These are phyloP conservation scores for Candida oleophila DNA, from an alignment of 805 yeast species.

Conservation along the genomic window DNA sequence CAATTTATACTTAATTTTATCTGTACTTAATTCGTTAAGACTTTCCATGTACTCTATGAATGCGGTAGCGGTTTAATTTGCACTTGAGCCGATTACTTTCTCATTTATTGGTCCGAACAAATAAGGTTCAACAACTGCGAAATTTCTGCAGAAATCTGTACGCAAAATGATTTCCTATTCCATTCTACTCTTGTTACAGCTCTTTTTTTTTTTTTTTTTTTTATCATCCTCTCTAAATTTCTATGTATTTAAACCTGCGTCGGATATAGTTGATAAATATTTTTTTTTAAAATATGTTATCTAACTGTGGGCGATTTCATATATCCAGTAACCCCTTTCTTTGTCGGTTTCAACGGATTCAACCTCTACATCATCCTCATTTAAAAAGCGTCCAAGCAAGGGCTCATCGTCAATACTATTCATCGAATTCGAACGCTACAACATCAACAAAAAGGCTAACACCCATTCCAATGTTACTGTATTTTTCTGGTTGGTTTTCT, in stretches of 20 bases:
- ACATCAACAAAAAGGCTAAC: background rate
- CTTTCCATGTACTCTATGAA: no score
- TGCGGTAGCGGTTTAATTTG: no score
- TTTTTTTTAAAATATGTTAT: background rate
- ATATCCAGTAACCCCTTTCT: background rate
- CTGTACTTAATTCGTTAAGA: no score
- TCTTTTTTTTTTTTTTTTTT: no score
- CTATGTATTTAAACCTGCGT: background rate
- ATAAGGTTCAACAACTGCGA: background rate
- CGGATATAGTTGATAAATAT: background rate
- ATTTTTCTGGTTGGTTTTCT: slow-evolving; percentile 2
- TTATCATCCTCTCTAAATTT: background rate
- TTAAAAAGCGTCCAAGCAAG: background rate
- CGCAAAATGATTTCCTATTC: background rate
- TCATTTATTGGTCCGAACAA: background rate
- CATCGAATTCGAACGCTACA: background rate
- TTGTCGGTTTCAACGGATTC: background rate
- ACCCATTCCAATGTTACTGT: slow-evolving; percentile 3
- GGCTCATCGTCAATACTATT: background rate
- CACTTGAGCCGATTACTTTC: background rate
- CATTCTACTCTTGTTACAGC: background rate
- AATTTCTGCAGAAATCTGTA: background rate
- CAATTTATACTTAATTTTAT: no score
- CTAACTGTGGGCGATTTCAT: background rate
- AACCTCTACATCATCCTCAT: background rate